Percentiles rank a stretch among this genome's conserved stretches.
phyloP scores from a whole-genome alignment of 768 basidiomycete species.

The Leccinum arenicola region DNA sequence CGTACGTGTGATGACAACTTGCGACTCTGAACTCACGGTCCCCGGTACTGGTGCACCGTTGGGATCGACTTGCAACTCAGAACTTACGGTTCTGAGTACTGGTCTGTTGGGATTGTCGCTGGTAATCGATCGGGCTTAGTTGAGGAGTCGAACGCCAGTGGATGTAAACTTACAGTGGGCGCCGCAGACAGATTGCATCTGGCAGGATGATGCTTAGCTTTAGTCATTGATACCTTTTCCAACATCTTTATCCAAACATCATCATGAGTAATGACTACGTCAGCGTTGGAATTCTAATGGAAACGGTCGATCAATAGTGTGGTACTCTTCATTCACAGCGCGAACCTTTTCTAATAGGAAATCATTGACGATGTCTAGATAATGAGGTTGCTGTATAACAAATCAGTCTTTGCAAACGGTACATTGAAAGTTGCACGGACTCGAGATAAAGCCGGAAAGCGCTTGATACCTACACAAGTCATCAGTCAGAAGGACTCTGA shows the following conservation, averaged over 20 bases:
- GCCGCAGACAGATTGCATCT: constrained; percentile 4
- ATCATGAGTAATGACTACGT: too few species aligned
- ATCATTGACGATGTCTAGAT: constrained; percentile 6
- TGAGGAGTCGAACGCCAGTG: neutral
- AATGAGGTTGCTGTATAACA: constrained; percentile 1
- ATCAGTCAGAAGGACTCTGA: neutral
- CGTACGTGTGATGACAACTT: constrained; percentile 9
- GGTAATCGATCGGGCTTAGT: too few species aligned
- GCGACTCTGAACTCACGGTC: too few species aligned
- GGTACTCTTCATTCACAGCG: too few species aligned
- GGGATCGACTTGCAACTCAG: neutral
- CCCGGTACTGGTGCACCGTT: too few species aligned
- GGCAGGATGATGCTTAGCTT: too few species aligned
- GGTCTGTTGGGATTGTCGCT: neutral
- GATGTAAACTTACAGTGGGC: neutral
- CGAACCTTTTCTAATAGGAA: constrained; percentile 6
- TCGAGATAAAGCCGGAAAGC: neutral
- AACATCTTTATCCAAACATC: too few species aligned
- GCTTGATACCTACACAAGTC: neutral
- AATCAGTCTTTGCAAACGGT: neutral
- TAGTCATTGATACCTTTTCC: neutral
- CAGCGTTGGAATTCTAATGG: neutral
- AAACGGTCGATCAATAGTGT: neutral
- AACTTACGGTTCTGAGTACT: too few species aligned
- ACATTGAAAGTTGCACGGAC: neutral